Percentiles rank a stretch among this genome's conserved stretches.
These are phyloP conservation scores for Hyaloscypha bicolor DNA, from an alignment of 495 filamentous ascomycete species.

Conservation along the genomic window DNA sequence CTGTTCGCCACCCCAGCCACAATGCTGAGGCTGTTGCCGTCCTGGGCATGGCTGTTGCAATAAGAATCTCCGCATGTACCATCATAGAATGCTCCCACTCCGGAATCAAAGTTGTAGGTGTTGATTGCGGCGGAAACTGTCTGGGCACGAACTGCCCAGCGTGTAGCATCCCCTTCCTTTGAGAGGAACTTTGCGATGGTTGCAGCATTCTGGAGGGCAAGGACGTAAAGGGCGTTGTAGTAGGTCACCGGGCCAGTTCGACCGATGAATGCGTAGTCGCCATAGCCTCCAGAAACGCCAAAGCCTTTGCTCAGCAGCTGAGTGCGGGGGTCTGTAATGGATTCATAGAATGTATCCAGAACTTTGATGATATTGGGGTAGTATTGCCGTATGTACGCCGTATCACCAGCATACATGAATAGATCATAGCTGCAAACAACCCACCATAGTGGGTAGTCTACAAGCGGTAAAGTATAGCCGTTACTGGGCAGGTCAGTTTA, in stretches of 20 bases:
- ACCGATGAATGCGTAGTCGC: slow-evolving; percentile 51
- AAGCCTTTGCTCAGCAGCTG: slow-evolving; percentile 41
- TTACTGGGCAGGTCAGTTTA: slow-evolving; percentile 34
- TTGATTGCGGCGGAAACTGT: slow-evolving; percentile 38
- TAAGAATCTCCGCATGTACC: slow-evolving; percentile 28
- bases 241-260: slow-evolving; percentile 48
- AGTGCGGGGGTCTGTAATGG: slow-evolving; percentile 35
- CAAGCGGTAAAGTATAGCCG: slow-evolving; percentile 45
- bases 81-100: slow-evolving; percentile 45
- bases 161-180: slow-evolving; percentile 33
- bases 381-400: slow-evolving; percentile 31
- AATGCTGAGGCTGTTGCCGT: slow-evolving; percentile 48
- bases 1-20: slow-evolving; percentile 40
- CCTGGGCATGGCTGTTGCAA: slow-evolving; percentile 46
- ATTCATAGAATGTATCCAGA: slow-evolving; percentile 44
- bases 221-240: slow-evolving; percentile 51
- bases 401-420: slow-evolving; percentile 48
- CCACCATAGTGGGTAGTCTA: slow-evolving; percentile 53
- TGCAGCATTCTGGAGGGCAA: slow-evolving; percentile 45
- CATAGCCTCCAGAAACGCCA: slow-evolving; percentile 39
- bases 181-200: slow-evolving; percentile 39
- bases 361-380: slow-evolving; percentile 43
- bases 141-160: slow-evolving; percentile 41
- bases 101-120: slow-evolving; percentile 37
- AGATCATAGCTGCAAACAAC: slow-evolving; percentile 45